Evolutionary conservation across 2,329 filamentous ascomycete species (phyloP).

Genomic region (Rhytidhysteron rufulum): DNA sequence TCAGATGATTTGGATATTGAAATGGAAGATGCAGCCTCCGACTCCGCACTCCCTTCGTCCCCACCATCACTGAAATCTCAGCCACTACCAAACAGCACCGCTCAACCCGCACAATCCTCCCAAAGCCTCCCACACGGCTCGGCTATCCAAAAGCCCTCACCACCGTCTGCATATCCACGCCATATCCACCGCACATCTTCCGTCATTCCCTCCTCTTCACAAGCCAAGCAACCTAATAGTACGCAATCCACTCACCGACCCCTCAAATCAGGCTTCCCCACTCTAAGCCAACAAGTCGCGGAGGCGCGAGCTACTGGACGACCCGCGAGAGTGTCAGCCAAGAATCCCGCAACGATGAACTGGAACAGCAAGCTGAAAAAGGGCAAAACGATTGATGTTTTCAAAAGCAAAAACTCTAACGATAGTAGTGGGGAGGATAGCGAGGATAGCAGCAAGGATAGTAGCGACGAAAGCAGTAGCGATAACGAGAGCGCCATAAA

Average conservation of each 20-base stretch:
- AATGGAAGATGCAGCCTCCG: constrained; percentile 1
- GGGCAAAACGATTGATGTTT: neutral
- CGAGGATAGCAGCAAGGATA: neutral
- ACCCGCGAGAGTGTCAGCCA: neutral
- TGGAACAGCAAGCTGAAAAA: neutral
- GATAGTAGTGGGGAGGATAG: neutral
- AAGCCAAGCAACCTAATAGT: neutral
- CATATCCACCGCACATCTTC: neutral
- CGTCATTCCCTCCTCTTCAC: neutral
- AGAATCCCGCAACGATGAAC: neutral
- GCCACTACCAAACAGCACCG: neutral
- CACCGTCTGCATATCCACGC: neutral
- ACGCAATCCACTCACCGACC: neutral
- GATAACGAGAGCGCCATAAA: neutral
- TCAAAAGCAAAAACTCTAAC: too few relatives aligned
- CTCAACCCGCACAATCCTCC: neutral
- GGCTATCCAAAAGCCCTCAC: neutral
- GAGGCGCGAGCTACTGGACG: neutral
- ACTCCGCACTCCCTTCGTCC: neutral
- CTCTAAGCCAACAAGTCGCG: neutral
- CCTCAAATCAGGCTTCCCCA: neutral
- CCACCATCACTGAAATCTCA: neutral
- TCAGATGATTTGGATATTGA: neutral
- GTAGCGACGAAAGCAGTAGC: neutral
- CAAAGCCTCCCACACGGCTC: neutral